Evolutionary conservation across 176 grass and related monocot species (phyloP).

Genomic region (Sorghum bicolor): DNA sequence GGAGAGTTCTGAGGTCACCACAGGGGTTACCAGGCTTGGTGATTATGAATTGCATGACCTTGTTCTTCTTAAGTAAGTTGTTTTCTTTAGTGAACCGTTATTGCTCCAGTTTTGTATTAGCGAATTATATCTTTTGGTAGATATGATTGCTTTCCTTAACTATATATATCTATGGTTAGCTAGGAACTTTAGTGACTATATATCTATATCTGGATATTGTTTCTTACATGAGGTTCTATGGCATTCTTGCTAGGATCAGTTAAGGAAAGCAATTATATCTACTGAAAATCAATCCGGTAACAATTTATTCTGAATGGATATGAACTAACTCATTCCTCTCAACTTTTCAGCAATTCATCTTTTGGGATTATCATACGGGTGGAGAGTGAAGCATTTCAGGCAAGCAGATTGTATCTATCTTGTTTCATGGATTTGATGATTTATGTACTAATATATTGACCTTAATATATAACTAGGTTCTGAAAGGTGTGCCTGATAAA

Average conservation of each 20-base stretch:
- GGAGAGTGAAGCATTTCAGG: slow-evolving; percentile 89
- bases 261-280: background rate
- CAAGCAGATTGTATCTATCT: slow-evolving; percentile 28
- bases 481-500: slow-evolving; percentile 73
- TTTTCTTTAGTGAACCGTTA: background rate
- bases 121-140: background rate
- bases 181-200: background rate
- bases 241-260: background rate
- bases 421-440: background rate
- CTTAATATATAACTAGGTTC: slow-evolving; percentile 50
- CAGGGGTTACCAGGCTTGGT: slow-evolving; percentile 68
- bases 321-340: slow-evolving; percentile 12
- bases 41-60: slow-evolving; percentile 88
- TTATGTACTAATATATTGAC: slow-evolving; percentile 25
- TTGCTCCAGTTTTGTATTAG: background rate
- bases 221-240: background rate
- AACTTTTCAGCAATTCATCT: slow-evolving; percentile 63
- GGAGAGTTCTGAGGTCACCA: slow-evolving; percentile 82
- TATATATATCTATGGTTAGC: background rate
- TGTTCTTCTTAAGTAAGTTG: slow-evolving; percentile 73
- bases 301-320: slow-evolving; percentile 5
- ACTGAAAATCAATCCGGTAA: background rate
- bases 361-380: slow-evolving; percentile 85
- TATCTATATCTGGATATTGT: background rate
- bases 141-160: background rate